A percentile compares a stretch with the other conserved stretches of the same genome.
These are phyloP conservation scores for Mallotus nudiflorus DNA, from an alignment of 345 rosid genomes.

Conservation along the genomic window DNA sequence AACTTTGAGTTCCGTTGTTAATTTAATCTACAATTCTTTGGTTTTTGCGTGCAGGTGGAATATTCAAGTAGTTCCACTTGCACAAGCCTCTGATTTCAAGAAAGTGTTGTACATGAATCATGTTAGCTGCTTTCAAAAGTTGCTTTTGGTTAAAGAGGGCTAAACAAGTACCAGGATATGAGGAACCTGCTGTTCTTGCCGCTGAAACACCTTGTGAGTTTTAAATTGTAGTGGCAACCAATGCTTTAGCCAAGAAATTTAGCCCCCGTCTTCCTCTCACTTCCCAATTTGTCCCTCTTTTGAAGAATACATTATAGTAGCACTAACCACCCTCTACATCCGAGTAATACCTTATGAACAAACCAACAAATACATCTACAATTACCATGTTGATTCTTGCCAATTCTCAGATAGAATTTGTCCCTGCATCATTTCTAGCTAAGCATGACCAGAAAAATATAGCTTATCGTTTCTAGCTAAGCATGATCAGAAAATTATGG, in stretches of 20 bases:
- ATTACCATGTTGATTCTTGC: not conserved
- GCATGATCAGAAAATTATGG: no score
- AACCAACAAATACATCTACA: no score
- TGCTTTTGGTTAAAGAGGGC: slow-evolving; percentile 43
- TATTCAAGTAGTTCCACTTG: not conserved
- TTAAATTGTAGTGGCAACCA: not conserved
- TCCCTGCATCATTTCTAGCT: not conserved
- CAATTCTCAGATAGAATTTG: not conserved
- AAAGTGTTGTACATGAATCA: not conserved
- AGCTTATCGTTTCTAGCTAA: no score
- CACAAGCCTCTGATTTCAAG: slow-evolving; percentile 13
- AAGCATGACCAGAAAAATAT: not conserved
- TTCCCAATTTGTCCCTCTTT: no score
- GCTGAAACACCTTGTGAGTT: slow-evolving; percentile 75
- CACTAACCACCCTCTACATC: no score
- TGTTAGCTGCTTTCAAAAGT: slow-evolving; percentile 38
- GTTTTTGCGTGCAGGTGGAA: slow-evolving; percentile 7
- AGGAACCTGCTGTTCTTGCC: slow-evolving; percentile 68
- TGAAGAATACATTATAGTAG: no score
- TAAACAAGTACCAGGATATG: slow-evolving; percentile 49
- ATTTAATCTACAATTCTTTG: not conserved
- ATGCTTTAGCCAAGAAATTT: no score
- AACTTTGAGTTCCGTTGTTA: not conserved
- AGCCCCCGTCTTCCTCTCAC: no score
- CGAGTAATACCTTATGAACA: no score